These are phyloP conservation scores for Aspergillus sp. DNA, from an alignment of 2,329 filamentous ascomycete species.

Conservation along the genomic window DNA sequence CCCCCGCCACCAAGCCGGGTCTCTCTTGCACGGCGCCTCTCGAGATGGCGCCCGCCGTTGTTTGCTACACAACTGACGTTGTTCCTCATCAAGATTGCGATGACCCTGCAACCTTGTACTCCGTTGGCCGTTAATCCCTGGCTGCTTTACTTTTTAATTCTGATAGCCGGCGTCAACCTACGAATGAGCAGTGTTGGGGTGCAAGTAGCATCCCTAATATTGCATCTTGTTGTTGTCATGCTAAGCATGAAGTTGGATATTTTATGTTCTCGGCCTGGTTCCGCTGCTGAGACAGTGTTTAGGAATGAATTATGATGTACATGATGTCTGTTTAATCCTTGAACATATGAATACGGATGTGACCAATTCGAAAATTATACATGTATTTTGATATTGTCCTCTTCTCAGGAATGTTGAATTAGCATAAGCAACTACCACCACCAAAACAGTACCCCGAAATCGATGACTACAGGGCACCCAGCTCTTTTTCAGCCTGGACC, in stretches of 20 bases:
- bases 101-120: slow-evolving; percentile 67
- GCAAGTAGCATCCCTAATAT: slow-evolving; percentile 43
- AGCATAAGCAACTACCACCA: too few species aligned
- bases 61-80: slow-evolving; percentile 55
- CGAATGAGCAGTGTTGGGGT: slow-evolving; percentile 34
- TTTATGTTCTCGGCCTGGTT: slow-evolving; percentile 11
- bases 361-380: not conserved
- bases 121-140: slow-evolving; percentile 67
- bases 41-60: slow-evolving; percentile 34
- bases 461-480: too few species aligned
- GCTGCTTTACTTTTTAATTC: slow-evolving; percentile 66
- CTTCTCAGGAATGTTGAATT: too few species aligned
- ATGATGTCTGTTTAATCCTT: not conserved
- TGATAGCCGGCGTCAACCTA: slow-evolving; percentile 67
- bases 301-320: slow-evolving; percentile 2
- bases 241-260: slow-evolving; percentile 37
- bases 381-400: too few species aligned
- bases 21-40: slow-evolving; percentile 20
- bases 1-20: slow-evolving; percentile 41
- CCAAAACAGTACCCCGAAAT: too few species aligned
- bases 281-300: not conserved
- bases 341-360: not conserved
- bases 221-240: slow-evolving; percentile 50
- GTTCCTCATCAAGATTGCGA: slow-evolving; percentile 68
- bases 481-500: too few species aligned